Evolutionary conservation across 257 asterid genomes (phyloP).

Genomic region (Galeopsis tetrahit): DNA sequence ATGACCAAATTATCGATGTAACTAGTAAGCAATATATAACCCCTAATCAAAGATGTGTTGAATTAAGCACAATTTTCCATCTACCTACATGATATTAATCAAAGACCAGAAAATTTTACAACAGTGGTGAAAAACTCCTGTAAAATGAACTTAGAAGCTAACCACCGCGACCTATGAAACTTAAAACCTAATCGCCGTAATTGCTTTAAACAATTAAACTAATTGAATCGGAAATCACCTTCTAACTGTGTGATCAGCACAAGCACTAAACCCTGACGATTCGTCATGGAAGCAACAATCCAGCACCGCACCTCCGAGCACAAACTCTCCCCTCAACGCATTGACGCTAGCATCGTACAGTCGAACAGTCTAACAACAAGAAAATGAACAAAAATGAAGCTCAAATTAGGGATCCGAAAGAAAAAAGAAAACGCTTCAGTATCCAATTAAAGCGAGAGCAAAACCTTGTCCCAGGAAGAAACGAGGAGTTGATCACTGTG

Average conservation of each 20-base stretch:
- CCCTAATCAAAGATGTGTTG: constrained; percentile 2
- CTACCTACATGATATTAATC: background rate
- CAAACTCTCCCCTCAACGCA: constrained; percentile 75
- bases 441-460: background rate
- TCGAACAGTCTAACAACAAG: constrained; percentile 57
- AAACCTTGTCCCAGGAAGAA: constrained; percentile 92
- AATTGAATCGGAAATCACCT: constrained; percentile 45
- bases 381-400: background rate
- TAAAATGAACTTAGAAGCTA: background rate
- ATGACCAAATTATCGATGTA: background rate
- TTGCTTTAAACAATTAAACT: background rate
- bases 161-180: background rate
- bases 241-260: constrained; percentile 78
- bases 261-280: constrained; percentile 88
- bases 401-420: background rate
- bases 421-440: background rate
- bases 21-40: background rate
- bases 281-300: constrained; percentile 97
- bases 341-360: constrained; percentile 93
- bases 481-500: constrained; percentile 84
- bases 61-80: background rate
- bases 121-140: background rate
- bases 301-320: constrained; percentile 83
- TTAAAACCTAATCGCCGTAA: background rate
- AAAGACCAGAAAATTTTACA: background rate